A percentile compares a stretch with the other conserved stretches of the same genome.
Conservation (phyloP, 192 early-diverging fungal species). For the Podila epigama region DNA sequence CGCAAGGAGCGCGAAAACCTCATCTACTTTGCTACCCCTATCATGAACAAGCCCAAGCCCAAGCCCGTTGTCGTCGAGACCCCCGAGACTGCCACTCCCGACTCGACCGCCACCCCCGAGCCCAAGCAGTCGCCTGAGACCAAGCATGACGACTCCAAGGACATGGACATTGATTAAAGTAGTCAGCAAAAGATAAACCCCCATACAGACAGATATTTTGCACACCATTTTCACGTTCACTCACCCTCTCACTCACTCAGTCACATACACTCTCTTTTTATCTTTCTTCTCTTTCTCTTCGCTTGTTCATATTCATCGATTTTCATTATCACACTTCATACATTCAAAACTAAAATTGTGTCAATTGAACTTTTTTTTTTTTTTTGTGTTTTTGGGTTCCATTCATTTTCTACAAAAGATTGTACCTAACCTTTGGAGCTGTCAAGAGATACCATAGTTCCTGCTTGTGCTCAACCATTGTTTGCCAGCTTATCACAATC, state of each 20-base stretch:
- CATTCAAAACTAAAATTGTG: too few species aligned
- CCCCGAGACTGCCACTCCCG: too few species aligned
- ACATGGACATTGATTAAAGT: slow-evolving; percentile 15
- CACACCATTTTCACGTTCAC: too few species aligned
- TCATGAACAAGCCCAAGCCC: slow-evolving; percentile 94
- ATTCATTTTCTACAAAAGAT: background rate
- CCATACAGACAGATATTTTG: too few species aligned
- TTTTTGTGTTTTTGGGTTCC: too few species aligned
- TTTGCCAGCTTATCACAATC: background rate
- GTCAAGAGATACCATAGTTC: background rate
- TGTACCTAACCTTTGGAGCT: background rate
- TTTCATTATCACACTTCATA: background rate
- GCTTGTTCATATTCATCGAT: background rate
- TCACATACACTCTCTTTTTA: too few species aligned
- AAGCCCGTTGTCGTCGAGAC: slow-evolving; percentile 56
- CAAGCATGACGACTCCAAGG: slow-evolving; percentile 6
- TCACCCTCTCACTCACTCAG: too few species aligned
- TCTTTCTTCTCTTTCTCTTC: background rate
- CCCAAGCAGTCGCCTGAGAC: slow-evolving; percentile 5
- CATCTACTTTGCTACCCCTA: slow-evolving; percentile 75
- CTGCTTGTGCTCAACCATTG: background rate
- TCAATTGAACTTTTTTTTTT: too few species aligned
- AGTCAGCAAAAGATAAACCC: background rate
- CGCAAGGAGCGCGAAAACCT: slow-evolving; percentile 76
- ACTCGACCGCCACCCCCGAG: background rate